Percentiles rank a stretch among this genome's conserved stretches.
These are phyloP conservation scores for Tricharina praecox DNA, from an alignment of 495 filamentous ascomycete species.

Conservation along the genomic window DNA sequence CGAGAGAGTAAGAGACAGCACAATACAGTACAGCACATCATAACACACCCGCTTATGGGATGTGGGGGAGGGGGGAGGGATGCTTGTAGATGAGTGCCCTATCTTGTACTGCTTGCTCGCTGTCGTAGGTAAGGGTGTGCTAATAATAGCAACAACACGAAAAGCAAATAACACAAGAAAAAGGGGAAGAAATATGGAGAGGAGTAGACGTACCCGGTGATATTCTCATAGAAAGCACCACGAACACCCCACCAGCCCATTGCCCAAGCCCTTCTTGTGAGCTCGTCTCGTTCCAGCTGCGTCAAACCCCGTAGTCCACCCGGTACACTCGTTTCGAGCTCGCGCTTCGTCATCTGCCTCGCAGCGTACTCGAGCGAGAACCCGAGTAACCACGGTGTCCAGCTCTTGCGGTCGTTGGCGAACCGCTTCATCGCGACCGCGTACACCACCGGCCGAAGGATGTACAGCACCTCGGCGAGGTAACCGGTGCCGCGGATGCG, in stretches of 20 bases:
- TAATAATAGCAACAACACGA: too few relatives aligned
- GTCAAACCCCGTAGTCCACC: constrained; percentile 57
- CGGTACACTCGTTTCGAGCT: constrained; percentile 45
- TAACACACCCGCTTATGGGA: too few relatives aligned
- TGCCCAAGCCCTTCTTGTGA: constrained; percentile 68
- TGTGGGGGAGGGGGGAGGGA: too few relatives aligned
- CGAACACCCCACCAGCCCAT: constrained; percentile 92
- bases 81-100: too few relatives aligned
- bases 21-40: too few relatives aligned
- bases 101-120: too few relatives aligned
- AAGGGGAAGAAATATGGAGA: too few relatives aligned
- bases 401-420: constrained; percentile 43
- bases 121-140: too few relatives aligned
- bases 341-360: constrained; percentile 61
- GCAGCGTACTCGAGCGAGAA: constrained; percentile 75
- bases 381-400: constrained; percentile 84
- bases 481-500: constrained; percentile 52
- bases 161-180: not conserved
- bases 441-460: constrained; percentile 75
- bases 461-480: constrained; percentile 74
- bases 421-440: constrained; percentile 63
- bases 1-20: too few relatives aligned
- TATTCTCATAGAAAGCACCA: constrained; percentile 86
- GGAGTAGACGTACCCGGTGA: constrained; percentile 48
- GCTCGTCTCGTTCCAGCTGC: constrained; percentile 71